Evolutionary conservation across 2,329 filamentous ascomycete species (phyloP).

Genomic region (Camillea tinctor): DNA sequence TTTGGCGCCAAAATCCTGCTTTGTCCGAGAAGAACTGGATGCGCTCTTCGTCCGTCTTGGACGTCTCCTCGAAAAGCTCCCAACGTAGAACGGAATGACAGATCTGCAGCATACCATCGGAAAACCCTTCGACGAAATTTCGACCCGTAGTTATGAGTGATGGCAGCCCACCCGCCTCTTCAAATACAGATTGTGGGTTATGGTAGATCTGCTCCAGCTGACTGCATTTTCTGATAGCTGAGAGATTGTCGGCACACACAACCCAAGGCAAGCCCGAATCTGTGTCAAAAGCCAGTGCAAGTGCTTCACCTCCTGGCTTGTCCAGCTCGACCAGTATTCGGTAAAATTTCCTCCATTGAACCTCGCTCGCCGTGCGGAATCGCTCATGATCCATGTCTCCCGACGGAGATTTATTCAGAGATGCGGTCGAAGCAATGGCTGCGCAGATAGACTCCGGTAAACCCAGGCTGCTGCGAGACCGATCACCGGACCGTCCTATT

Average conservation of each 20-base stretch:
- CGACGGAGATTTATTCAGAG: slow-evolving; percentile 59
- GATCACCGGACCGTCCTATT: slow-evolving; percentile 42
- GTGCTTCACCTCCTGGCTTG: slow-evolving; percentile 76
- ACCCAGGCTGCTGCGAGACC: slow-evolving; percentile 47
- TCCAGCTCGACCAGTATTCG: slow-evolving; percentile 83
- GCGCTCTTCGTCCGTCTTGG: slow-evolving; percentile 67
- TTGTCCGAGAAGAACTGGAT: slow-evolving; percentile 78
- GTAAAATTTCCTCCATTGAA: slow-evolving; percentile 89
- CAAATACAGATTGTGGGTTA: slow-evolving; percentile 61
- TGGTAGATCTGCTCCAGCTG: slow-evolving; percentile 71
- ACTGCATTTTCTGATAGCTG: slow-evolving; percentile 77
- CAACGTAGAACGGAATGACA: slow-evolving; percentile 66
- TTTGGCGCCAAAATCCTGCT: slow-evolving; percentile 73
- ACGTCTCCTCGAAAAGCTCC: slow-evolving; percentile 73
- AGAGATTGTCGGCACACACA: slow-evolving; percentile 77
- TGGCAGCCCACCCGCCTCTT: slow-evolving; percentile 45
- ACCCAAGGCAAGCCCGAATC: slow-evolving; percentile 76
- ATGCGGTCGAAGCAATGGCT: slow-evolving; percentile 67
- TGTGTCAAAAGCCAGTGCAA: slow-evolving; percentile 74
- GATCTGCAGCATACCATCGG: slow-evolving; percentile 65
- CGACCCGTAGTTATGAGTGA: slow-evolving; percentile 68
- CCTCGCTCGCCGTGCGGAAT: slow-evolving; percentile 71
- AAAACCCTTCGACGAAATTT: slow-evolving; percentile 68
- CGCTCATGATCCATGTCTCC: slow-evolving; percentile 72
- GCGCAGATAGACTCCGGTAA: slow-evolving; percentile 75